Percentiles rank a stretch among this genome's conserved stretches.
phyloP scores from a whole-genome alignment of 805 yeast genomes.

The Metschnikowia aberdeeniae region DNA sequence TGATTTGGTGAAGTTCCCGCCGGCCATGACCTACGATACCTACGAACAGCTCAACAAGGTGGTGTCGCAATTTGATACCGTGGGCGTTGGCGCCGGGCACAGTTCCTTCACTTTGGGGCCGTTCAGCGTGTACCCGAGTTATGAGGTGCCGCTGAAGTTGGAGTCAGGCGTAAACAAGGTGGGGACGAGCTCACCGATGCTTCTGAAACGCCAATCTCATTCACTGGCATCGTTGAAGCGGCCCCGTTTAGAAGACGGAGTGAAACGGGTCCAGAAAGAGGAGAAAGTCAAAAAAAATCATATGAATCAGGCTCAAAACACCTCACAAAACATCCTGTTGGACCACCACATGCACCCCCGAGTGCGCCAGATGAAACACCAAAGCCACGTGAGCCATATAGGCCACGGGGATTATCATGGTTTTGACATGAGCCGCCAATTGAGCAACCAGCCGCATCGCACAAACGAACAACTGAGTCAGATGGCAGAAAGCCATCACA shows the following conservation, averaged over 20 bases:
- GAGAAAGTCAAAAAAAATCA: background rate
- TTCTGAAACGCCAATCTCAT: too few species aligned
- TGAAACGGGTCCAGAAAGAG: background rate
- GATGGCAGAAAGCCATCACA: too few species aligned
- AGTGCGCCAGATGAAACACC: too few species aligned
- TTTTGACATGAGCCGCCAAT: too few species aligned
- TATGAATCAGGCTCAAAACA: background rate
- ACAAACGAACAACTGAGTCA: background rate
- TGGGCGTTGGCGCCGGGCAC: background rate
- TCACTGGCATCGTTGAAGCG: too few species aligned
- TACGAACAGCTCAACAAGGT: conserved; percentile 36
- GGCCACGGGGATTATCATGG: too few species aligned
- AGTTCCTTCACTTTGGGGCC: conserved; percentile 7
- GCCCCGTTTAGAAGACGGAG: too few species aligned
- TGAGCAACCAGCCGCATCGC: background rate
- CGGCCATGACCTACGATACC: conserved; percentile 30
- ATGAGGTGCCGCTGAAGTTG: too few species aligned
- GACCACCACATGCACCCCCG: background rate
- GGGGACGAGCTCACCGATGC: too few species aligned
- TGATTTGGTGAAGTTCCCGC: conserved; percentile 41
- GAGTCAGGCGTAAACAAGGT: too few species aligned
- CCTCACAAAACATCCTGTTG: background rate
- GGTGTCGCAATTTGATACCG: conserved; percentile 31
- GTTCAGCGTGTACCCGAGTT: conserved; percentile 6
- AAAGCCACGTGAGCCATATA: too few species aligned